Evolutionary conservation across 768 basidiomycete species (phyloP).

Genomic region (Calvatia gigantea): DNA sequence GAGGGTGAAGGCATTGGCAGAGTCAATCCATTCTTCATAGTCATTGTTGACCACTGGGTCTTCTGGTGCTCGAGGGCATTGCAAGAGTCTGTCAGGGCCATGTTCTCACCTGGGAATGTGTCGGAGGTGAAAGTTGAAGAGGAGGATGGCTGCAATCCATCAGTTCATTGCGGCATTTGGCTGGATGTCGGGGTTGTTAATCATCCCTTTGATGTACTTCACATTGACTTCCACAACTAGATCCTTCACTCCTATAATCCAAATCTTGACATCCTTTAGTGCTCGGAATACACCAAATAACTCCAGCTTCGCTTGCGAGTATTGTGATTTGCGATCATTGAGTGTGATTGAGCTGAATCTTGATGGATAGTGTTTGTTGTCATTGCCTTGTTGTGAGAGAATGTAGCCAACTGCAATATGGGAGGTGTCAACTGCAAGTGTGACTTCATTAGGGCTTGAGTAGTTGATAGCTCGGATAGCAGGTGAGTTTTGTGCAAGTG

Average conservation of each 20-base stretch:
- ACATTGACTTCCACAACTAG: slow-evolving; percentile 28
- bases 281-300: slow-evolving; percentile 26
- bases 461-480: slow-evolving; percentile 16
- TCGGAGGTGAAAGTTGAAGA: not conserved
- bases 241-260: too few species aligned
- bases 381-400: slow-evolving; percentile 12
- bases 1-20: too few species aligned
- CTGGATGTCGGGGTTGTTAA: slow-evolving; percentile 27
- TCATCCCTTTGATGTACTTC: slow-evolving; percentile 30
- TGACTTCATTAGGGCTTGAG: slow-evolving; percentile 10
- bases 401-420: slow-evolving; percentile 16
- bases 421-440: slow-evolving; percentile 17
- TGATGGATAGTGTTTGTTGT: slow-evolving; percentile 12
- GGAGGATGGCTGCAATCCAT: not conserved
- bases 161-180: slow-evolving; percentile 2
- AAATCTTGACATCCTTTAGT: slow-evolving; percentile 19
- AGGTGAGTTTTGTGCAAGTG: not conserved
- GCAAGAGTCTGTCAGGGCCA: too few species aligned
- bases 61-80: too few species aligned
- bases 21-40: too few species aligned
- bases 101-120: too few species aligned
- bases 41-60: too few species aligned
- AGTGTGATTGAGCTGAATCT: slow-evolving; percentile 18
- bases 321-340: slow-evolving; percentile 20
- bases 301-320: slow-evolving; percentile 33